Evolutionary conservation across 768 basidiomycete species (phyloP).

Genomic region (Auricularia heimuer): DNA sequence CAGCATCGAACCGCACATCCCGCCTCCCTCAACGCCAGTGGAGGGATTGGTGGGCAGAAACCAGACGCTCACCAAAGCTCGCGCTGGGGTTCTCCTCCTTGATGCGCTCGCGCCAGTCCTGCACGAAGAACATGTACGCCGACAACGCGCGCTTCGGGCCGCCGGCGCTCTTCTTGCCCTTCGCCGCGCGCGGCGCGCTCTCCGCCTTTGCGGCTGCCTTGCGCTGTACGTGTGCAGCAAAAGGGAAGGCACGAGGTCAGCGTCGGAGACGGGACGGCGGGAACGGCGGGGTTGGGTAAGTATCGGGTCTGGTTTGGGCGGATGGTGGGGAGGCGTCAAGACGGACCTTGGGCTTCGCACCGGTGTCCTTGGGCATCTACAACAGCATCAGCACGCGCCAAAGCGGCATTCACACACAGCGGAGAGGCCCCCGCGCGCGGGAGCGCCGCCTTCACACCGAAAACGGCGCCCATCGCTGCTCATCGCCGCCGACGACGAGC

Average conservation of each 20-base stretch:
- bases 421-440: too few relatives aligned
- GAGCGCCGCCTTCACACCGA: background rate
- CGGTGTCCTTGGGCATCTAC: conserved; percentile 68
- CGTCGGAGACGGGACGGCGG: too few relatives aligned
- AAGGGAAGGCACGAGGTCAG: background rate
- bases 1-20: too few relatives aligned
- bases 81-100: conserved; percentile 94
- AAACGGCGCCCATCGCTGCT: background rate
- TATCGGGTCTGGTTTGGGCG: too few relatives aligned
- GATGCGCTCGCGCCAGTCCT: conserved; percentile 92
- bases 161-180: conserved; percentile 60
- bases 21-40: background rate
- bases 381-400: background rate
- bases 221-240: conserved; percentile 34
- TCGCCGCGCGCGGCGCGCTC: conserved; percentile 35
- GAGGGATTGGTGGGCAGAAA: background rate
- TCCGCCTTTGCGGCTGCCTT: conserved; percentile 69
- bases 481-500: background rate
- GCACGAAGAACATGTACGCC: conserved; percentile 98
- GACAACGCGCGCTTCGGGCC: conserved; percentile 88
- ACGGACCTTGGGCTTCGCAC: conserved; percentile 59
- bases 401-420: background rate
- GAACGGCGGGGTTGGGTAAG: too few relatives aligned
- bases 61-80: conserved; percentile 58
- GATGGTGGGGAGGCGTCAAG: conserved; percentile 6